phyloP scores from a whole-genome alignment of 805 yeast genomes.

The Metschnikowia reukaufii region DNA sequence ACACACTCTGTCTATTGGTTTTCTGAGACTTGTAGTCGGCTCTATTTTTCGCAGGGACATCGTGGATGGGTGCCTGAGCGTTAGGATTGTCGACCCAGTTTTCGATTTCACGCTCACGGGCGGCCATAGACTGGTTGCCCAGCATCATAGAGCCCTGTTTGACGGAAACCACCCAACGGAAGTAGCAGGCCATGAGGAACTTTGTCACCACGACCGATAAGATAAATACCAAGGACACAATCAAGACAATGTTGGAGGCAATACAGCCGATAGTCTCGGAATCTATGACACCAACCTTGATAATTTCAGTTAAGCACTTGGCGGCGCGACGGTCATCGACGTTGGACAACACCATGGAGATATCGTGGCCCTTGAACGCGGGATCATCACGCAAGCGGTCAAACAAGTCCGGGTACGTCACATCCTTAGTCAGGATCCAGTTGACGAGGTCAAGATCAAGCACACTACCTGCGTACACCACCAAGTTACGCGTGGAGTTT shows the following conservation, averaged over 20 bases:
- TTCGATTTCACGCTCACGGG: conserved; percentile 69
- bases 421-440: conserved; percentile 70
- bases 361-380: conserved; percentile 71
- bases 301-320: conserved; percentile 78
- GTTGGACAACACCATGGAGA: conserved; percentile 68
- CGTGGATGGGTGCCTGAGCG: conserved; percentile 31
- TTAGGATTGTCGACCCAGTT: conserved; percentile 73
- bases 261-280: conserved; percentile 91
- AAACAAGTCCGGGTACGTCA: conserved; percentile 72
- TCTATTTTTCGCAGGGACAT: conserved; percentile 52
- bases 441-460: conserved; percentile 74
- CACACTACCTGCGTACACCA: conserved; percentile 88
- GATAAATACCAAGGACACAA: conserved; percentile 79
- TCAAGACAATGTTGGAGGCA: conserved; percentile 81
- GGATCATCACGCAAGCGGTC: conserved; percentile 57
- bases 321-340: conserved; percentile 70
- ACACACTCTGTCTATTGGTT: conserved; percentile 43
- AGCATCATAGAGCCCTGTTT: conserved; percentile 75
- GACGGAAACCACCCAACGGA: conserved; percentile 68
- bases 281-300: conserved; percentile 87
- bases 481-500: conserved; percentile 68
- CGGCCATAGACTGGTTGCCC: conserved; percentile 58
- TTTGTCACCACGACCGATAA: conserved; percentile 74
- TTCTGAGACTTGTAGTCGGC: conserved; percentile 45
- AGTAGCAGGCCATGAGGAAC: conserved; percentile 84